Base-by-base conservation (phyloP, 768 basidiomycete genomes). In the Rhizopogon vinicolor region DNA sequence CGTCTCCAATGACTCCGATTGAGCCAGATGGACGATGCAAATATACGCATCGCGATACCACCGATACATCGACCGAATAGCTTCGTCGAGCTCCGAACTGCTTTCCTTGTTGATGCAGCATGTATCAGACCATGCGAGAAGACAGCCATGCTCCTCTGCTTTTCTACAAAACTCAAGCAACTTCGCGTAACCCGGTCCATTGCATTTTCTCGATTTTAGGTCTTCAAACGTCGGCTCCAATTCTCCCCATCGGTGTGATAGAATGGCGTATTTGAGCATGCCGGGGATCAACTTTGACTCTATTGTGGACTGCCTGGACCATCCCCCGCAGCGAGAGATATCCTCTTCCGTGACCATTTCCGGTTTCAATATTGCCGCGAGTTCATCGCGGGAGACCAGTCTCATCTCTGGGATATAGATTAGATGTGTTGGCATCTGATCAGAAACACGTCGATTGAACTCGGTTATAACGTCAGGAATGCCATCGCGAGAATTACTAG, bases 401-500 rank as follows among this genome's bases (percentile, higher is more conserved):
- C 53, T 54, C 31, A 52, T 41, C 44, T 48, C 28, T 14, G 55
- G 56, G 16, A 63, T 59, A 13, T 57, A 40, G 12, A 63, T 48
- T n/a, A 63, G 61, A 19, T 63, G 58, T 9, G 53, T 25, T 10
- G 62, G 62, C 60, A 63, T 62, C 22, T 57, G 28, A 25, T 63
- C 59, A 25, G 53, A 62, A 53, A 63, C 51, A 18, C 59, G 51
- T 35, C 60, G 60, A 25, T 61, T 31, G 31, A 62, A 63, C 45
- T 50, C 40, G 2, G 43, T 16, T 7, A 40, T 18, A 41, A 56
- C 52, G 16, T 55, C 60, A 12, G 49, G 42, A 37, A 41, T 31
- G 46, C 35, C 35, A 13, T 4, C 10, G 12, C 35, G 10, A 13
- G 35, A 35, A 35, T 8, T 2, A 35, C 35, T 12, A 35, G 35